Conservation (phyloP, 768 basidiomycete genomes). For the Tylopilus intermedius region DNA sequence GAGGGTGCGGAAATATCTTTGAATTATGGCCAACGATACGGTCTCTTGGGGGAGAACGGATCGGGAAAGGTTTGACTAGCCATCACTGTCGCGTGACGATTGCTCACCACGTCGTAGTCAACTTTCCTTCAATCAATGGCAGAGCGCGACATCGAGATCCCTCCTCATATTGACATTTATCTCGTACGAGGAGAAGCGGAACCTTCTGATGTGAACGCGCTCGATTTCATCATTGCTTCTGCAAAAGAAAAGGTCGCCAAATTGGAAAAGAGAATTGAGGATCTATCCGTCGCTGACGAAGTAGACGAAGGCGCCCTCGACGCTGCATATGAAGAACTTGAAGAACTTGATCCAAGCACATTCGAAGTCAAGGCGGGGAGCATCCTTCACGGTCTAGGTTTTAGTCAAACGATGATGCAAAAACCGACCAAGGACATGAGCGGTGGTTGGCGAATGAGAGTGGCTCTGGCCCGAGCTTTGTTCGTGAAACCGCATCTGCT, state of each 20-base stretch:
- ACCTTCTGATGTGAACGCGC: slow-evolving; percentile 90
- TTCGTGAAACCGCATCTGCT: slow-evolving; percentile 96
- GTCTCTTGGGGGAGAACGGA: slow-evolving; percentile 94
- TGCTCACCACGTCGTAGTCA: slow-evolving; percentile 47
- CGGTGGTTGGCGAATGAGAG: slow-evolving; percentile 99
- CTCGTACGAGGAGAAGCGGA: slow-evolving; percentile 95
- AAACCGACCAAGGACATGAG: slow-evolving; percentile 98
- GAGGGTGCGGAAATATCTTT: slow-evolving; percentile 64
- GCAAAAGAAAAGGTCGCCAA: slow-evolving; percentile 90
- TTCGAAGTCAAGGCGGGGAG: slow-evolving; percentile 95
- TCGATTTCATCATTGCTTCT: slow-evolving; percentile 93
- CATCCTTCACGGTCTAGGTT: slow-evolving; percentile 97
- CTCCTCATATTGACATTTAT: slow-evolving; percentile 95
- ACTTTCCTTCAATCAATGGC: slow-evolving; percentile 95
- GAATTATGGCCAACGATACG: slow-evolving; percentile 91
- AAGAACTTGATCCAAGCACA: slow-evolving; percentile 92
- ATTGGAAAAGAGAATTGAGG: slow-evolving; percentile 91
- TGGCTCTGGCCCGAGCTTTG: slow-evolving; percentile 90
- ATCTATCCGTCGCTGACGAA: slow-evolving; percentile 82
- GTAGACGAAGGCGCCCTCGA: slow-evolving; percentile 89
- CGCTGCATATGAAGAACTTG: slow-evolving; percentile 88
- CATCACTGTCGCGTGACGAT: slow-evolving; percentile 2
- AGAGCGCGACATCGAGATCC: slow-evolving; percentile 92
- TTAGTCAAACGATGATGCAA: slow-evolving; percentile 86
- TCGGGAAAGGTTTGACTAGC: slow-evolving; percentile 82